Base-by-base conservation (phyloP, 352 stramenopile species). In the Globisporangium nodosum region DNA sequence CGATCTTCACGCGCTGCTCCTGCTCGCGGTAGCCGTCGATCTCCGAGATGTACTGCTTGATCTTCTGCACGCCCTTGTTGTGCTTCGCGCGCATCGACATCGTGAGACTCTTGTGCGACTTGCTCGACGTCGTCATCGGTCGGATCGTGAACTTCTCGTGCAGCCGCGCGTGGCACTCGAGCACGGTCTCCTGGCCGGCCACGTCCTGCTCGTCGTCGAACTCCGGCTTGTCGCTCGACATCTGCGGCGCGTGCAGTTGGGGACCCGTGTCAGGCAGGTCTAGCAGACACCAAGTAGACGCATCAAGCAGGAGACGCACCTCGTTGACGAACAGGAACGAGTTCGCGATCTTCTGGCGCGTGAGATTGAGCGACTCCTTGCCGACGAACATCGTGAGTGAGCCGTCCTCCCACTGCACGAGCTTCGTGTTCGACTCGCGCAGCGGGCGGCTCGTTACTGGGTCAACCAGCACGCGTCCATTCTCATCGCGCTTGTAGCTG, bases 31-130 rank as follows among this genome's bases (percentile, higher is more conserved):
- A 80, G n/a, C 83, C 83, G 51, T 93, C 83, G 31, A 92, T 58
- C 60, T 94, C 85, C 3, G 83, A 93, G 52, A 94, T 89, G 65
- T 94, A 92, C 45, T 90, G 63, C 69, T 94, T 91, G 52, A 93
- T 75, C 59, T 87, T 87, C 63, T 92, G 81, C 47, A 92, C 77
- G 35, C 78, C 85, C 73, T 94, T 94, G 74, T 93, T 94, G 70
- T 94, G 85, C 56, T 92, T 90, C 43, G 85, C 85, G 11, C 85
- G 83, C 83, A 94, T 92, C 45, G 85, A 93, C 85, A 94, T 92
- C 54, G 80, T 94, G 16, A 94, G 70, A 57, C 81, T 92, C 65
- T 89, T 88, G 72, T 94, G 85, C 30, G 85, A 92, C 67, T 90
- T 91, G 58, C 79, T 91, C 31, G 74, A 70, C 13, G 78, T 92